Evolutionary conservation across 768 basidiomycete genomes (phyloP), one percentile per base, ranked within the genome.

Genomic region (Dioszegia crocea): DNA sequence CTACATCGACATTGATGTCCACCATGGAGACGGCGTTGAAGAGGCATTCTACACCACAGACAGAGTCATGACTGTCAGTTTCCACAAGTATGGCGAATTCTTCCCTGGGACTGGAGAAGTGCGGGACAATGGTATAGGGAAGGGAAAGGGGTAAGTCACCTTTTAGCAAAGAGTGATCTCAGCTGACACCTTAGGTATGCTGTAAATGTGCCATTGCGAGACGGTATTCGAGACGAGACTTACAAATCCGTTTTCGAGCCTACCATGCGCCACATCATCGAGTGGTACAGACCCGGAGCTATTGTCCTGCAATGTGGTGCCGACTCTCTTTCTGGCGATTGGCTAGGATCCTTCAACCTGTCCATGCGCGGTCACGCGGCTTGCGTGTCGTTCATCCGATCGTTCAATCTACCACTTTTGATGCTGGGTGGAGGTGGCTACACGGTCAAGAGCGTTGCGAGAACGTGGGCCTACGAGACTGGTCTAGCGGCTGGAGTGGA

Each of bases 21-120:
- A 99, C 74, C 96, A 99, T 62, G 96, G 96, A 16, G 96, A 99
- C 76, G 96, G 96, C 41, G 96, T 99, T 23, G 96, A 99, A 75
- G 96, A 99, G 78, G 96, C 96, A 0, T 99, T 99, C 76, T 99
- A 98, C 77, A 93, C 92, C 3, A 98, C 96, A 21, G 94, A 99
- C 75, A 83, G 96, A 43, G 96, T 99, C 57, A 98, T 98, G 96
- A 98, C 94, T 0, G 86, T 86, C 71, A 92, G 89, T 67, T 96
- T 98, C 78, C 96, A 99, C 76, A 97, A 98, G 77, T 99, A 97
- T 64, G 96, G 96, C 31, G 96, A 99, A 77, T 99, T 88, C 78
- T 99, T 99, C 78, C 96, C 96, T 26, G 96, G 96, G 40, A 99
- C 96, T 5, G 96, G 96, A n/a, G 93, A 96, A 77, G 81, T 96